A percentile compares a stretch with the other conserved stretches of the same genome.
Evolutionary conservation across 2,329 filamentous ascomycete genomes (phyloP).

Genomic region (Iodosphaeria phyllophila): DNA sequence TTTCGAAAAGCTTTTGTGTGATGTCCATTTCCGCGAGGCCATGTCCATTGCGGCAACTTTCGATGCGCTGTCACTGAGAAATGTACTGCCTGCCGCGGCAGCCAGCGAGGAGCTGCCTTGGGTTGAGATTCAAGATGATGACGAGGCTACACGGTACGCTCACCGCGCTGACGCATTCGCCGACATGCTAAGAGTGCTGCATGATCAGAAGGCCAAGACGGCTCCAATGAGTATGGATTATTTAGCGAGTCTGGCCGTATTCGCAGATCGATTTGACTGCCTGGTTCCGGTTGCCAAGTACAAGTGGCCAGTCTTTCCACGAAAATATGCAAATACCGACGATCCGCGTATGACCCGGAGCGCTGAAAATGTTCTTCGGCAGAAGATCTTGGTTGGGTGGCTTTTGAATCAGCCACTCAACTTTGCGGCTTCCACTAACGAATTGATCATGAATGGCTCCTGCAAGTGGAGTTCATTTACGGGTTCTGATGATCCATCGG

Average conservation of each 20-base stretch:
- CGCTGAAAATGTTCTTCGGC: constrained; percentile 47
- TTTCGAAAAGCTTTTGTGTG: constrained; percentile 47
- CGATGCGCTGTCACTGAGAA: constrained; percentile 24
- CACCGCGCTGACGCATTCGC: constrained; percentile 42
- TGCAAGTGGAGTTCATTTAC: constrained; percentile 30
- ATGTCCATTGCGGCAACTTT: constrained; percentile 32
- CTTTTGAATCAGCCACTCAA: constrained; percentile 42
- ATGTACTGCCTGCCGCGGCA: constrained; percentile 28
- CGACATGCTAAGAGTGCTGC: constrained; percentile 49
- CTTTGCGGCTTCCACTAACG: constrained; percentile 41
- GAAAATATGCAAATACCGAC: constrained; percentile 17
- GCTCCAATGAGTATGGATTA: constrained; percentile 36
- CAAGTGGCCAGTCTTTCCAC: constrained; percentile 31
- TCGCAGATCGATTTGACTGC: constrained; percentile 59
- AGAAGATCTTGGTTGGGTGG: constrained; percentile 50
- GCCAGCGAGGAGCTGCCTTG: constrained; percentile 36
- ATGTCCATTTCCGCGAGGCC: constrained; percentile 44
- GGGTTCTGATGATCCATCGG: constrained; percentile 13
- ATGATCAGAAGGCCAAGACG: constrained; percentile 27
- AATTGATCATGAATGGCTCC: constrained; percentile 49
- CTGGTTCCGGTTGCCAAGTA: constrained; percentile 31
- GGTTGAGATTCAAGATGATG: constrained; percentile 47
- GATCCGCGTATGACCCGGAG: constrained; percentile 19
- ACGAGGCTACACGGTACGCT: constrained; percentile 42
- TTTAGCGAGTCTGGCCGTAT: constrained; percentile 46